These are phyloP conservation scores for Acer saccharum DNA, from an alignment of 345 rosid species.

Conservation along the genomic window DNA sequence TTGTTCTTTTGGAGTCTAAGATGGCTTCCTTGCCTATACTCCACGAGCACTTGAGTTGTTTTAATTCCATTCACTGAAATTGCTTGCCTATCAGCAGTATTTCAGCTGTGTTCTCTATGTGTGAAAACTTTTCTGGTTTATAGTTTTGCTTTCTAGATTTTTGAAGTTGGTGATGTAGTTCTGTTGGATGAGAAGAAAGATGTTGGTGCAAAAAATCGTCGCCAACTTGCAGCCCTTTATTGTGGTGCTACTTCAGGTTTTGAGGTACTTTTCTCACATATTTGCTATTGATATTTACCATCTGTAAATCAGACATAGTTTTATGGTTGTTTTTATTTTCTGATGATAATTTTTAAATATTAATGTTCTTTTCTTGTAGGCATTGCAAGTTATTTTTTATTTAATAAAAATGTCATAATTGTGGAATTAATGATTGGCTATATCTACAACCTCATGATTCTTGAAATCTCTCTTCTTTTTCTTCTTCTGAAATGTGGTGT, in stretches of 20 bases:
- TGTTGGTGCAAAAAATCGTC: conserved; percentile 77
- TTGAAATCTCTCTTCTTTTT: no score
- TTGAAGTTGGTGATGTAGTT: conserved; percentile 76
- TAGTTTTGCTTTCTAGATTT: conserved; percentile 53
- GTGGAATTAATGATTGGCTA: no score
- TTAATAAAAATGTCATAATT: not conserved
- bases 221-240: conserved; percentile 70
- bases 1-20: not conserved
- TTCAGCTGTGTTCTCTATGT: not conserved
- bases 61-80: not conserved
- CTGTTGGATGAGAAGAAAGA: conserved; percentile 68
- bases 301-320: not conserved
- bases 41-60: no score
- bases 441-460: no score
- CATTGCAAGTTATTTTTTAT: not conserved
- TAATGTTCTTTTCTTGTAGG: not conserved
- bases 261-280: conserved; percentile 56
- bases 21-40: not conserved
- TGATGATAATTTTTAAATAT: not conserved
- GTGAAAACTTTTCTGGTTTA: conserved; percentile 3
- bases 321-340: not conserved
- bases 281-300: not conserved
- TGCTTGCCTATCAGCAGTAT: not conserved
- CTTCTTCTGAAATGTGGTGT: no score
- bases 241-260: conserved; percentile 95